Evolutionary conservation across 2,329 filamentous ascomycete genomes (phyloP), one percentile per base, ranked within the genome.

Genomic region (Stachybotrys chartarum): DNA sequence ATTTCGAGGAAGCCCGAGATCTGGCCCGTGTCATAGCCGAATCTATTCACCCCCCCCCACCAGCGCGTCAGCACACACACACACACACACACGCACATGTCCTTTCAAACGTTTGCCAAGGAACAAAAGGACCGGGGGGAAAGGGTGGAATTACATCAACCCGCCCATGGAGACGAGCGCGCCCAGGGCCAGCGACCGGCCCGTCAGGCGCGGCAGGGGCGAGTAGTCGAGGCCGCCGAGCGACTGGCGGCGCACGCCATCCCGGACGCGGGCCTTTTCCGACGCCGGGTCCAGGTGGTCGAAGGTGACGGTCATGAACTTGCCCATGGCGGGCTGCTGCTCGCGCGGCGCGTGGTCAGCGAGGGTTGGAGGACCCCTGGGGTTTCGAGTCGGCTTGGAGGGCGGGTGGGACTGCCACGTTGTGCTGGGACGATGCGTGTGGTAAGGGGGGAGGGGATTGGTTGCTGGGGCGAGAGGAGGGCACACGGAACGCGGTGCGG

Each of bases 1-100:
- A 83, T 83, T 57, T 80, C 78, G 1, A 83, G 70, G 60, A 84
- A 83, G 6, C 82, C 81, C 3, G 72, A 78, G 49, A 79, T 79
- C 58, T 82, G 79, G 50, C 80, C 80, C 16, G 77, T 80, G 54
- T 80, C 77, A 56, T 78, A 78, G 8, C 75, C 72, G 51, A 76
- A 72, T 42, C 68, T 70, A 32, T n/a, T n/a, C n/a, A n/a, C n/a
- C n/a, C n/a, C n/a, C n/a, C n/a, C n/a, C n/a, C 1, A 16, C 45
- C 45, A 42, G 16, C 35, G 35, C 35, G 52, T 53, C 51, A 58
- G 52, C 17, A 2, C 47, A n/a, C n/a, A n/a, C n/a, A n/a, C n/a
- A n/a, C n/a, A n/a, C n/a, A n/a, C n/a, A n/a, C n/a, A n/a, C n/a
- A n/a, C n/a, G n/a, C n/a, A n/a, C n/a, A n/a, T 30, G 6, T 5